phyloP scores from a whole-genome alignment of 345 rosid genomes.

The Capsella bursapastoris region DNA sequence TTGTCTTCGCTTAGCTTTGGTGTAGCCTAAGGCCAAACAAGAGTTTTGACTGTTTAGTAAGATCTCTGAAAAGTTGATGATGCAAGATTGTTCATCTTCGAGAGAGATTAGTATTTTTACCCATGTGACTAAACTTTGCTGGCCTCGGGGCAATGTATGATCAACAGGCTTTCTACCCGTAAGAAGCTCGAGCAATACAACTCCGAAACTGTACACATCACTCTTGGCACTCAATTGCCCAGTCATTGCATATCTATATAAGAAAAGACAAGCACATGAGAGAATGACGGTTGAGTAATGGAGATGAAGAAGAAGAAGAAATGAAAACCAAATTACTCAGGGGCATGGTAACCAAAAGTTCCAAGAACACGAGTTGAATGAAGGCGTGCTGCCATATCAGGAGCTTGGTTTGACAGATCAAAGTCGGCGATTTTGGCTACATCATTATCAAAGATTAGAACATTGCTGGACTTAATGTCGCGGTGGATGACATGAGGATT shows the following conservation, averaged over 20 bases:
- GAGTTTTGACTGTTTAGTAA: conserved; percentile 7
- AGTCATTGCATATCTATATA: conserved; percentile 83
- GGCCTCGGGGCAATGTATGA: conserved; percentile 89
- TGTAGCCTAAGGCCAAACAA: conserved; percentile 56
- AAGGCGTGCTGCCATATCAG: conserved; percentile 77
- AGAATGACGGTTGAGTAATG: not conserved
- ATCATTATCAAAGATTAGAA: conserved; percentile 66
- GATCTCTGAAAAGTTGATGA: not conserved
- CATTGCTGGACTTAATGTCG: conserved; percentile 74
- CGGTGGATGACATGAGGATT: conserved; percentile 63
- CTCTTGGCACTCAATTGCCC: conserved; percentile 88
- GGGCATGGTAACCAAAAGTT: conserved; percentile 77
- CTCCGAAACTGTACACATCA: conserved; percentile 81
- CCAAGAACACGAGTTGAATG: conserved; percentile 79
- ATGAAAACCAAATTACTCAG: conserved; percentile 60
- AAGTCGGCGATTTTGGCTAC: conserved; percentile 73
- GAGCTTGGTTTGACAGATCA: conserved; percentile 75
- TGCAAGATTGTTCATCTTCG: conserved; percentile 13
- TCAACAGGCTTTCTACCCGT: conserved; percentile 92
- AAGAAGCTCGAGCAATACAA: conserved; percentile 84
- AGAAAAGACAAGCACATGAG: not conserved
- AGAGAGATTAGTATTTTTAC: conserved; percentile 46
- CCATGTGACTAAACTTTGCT: conserved; percentile 83
- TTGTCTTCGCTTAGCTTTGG: conserved; percentile 89
- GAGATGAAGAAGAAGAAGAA: conserved; percentile 54